These are phyloP conservation scores for Aspergillus tanneri DNA, from an alignment of 2,329 filamentous ascomycete species.

Conservation along the genomic window DNA sequence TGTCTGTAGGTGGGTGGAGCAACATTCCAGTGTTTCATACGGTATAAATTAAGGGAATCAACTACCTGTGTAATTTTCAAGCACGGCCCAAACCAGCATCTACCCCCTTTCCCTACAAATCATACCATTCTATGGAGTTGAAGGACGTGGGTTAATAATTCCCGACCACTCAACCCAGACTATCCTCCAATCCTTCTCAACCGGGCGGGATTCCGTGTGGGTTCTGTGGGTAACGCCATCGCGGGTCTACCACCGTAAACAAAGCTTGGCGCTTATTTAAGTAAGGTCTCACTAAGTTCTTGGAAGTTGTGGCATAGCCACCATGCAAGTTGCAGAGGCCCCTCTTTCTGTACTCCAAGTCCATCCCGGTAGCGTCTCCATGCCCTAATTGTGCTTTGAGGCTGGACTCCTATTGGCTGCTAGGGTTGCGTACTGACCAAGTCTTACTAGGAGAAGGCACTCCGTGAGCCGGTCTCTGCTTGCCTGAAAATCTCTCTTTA, in stretches of 20 bases:
- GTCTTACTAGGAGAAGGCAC: too few relatives aligned
- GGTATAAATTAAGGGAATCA: neutral
- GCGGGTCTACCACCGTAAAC: conserved; percentile 9
- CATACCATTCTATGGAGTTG: conserved; percentile 4
- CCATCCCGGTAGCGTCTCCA: too few relatives aligned
- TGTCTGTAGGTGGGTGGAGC: too few relatives aligned
- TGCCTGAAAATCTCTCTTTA: conserved; percentile 6
- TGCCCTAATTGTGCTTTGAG: too few relatives aligned
- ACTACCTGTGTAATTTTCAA: too few relatives aligned
- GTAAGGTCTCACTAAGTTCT: neutral
- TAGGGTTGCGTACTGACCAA: too few relatives aligned
- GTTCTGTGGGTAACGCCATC: conserved; percentile 5
- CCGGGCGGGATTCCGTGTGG: conserved; percentile 7
- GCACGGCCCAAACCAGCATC: neutral
- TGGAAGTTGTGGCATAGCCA: too few relatives aligned
- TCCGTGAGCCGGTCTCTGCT: conserved; percentile 3
- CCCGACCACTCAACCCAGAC: conserved; percentile 1
- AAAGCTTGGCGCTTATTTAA: conserved; percentile 19
- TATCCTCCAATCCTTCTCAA: neutral
- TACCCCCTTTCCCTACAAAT: neutral
- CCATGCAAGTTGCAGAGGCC: too few relatives aligned
- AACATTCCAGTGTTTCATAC: conserved; percentile 13
- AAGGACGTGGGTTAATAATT: conserved; percentile 2
- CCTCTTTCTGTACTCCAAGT: too few relatives aligned
- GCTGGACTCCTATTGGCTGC: too few relatives aligned